A percentile compares a stretch with the other conserved stretches of the same genome.
Evolutionary conservation across 1,284 basidiomycete genomes (phyloP).

Genomic region (Cryptococcus sp.): DNA sequence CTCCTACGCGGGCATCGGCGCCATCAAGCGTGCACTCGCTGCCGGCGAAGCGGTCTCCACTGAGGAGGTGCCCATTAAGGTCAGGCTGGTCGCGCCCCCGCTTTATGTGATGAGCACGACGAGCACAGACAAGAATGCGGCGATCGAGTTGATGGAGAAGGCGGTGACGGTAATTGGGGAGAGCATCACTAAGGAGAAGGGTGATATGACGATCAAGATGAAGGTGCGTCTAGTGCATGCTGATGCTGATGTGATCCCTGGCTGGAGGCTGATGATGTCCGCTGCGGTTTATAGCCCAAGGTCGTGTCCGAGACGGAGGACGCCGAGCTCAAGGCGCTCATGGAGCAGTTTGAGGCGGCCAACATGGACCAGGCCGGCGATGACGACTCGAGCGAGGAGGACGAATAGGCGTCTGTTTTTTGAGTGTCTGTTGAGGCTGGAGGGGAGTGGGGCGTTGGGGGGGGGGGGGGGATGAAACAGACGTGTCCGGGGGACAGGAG

Average conservation of each 20-base stretch:
- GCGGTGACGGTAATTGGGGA: conserved; percentile 87
- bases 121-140: conserved; percentile 93
- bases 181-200: conserved; percentile 79
- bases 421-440: no score
- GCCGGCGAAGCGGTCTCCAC: conserved; percentile 84
- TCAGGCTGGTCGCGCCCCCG: conserved; percentile 93
- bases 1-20: conserved; percentile 94
- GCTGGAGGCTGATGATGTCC: neutral
- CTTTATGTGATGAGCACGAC: conserved; percentile 94
- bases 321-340: conserved; percentile 86
- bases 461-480: no score
- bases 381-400: conserved; percentile 56
- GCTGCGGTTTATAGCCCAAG: conserved; percentile 69
- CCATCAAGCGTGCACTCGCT: conserved; percentile 86
- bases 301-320: conserved; percentile 96
- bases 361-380: conserved; percentile 93
- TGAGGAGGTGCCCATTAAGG: conserved; percentile 92
- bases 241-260: neutral
- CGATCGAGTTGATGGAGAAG: conserved; percentile 87
- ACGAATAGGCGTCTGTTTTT: conserved; percentile 22
- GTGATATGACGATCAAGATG: conserved; percentile 91
- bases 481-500: no score
- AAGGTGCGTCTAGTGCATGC: conserved; percentile 61
- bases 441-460: no score
- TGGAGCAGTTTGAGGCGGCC: conserved; percentile 86